Evolutionary conservation across 2,329 filamentous ascomycete species (phyloP), one percentile per base, ranked within the genome.

Genomic region (Magnaporthiopsis poae): DNA sequence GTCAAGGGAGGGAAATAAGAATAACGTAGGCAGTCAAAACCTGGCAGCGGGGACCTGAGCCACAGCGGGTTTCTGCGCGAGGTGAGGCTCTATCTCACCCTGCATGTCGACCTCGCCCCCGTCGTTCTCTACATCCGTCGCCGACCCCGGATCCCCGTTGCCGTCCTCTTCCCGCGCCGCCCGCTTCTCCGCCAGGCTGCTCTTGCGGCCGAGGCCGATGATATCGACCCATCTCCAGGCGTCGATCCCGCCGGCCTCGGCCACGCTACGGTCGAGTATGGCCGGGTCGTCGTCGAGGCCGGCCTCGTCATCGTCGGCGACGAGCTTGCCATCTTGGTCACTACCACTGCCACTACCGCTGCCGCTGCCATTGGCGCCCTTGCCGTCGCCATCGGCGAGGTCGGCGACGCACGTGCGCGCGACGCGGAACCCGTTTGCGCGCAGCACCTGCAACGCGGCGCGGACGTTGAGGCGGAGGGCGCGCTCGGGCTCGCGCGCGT

Each of bases 401-500:
- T 85, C 84, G 33, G 75, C 79, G 3, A 75, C 71, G 75, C 78
- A 81, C 0, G 85, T 87, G 11, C 79, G 75, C 0, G 79, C 79
- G 1, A 88, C 79, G 0, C 79, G 72, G 1, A 86, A 74, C 2
- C 75, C 77, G 65, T 84, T 84, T 31, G 73, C 74, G 0, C 86
- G 78, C 8, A 89, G 71, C 7, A 86, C 74, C 74, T 88, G 86
- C 63, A 87, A 75, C 31, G 84, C 76, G 1, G 86, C 86, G 1
- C 86, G 79, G 4, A 85, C 76, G 69, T 89, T 89, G 2, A 88
- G 77, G 27, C 84, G 80, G 64, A 89, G 74, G 0, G 84, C 81
- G 15, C 85, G 80, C 72, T 87, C 85, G 0, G 86, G 86, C 65
- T 85, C 79, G 62, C 84, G 81, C 0, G 83, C 82, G 1, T 80